phyloP scores from a whole-genome alignment of 148 eudicot species.

The Fagopyrum esculentum region DNA sequence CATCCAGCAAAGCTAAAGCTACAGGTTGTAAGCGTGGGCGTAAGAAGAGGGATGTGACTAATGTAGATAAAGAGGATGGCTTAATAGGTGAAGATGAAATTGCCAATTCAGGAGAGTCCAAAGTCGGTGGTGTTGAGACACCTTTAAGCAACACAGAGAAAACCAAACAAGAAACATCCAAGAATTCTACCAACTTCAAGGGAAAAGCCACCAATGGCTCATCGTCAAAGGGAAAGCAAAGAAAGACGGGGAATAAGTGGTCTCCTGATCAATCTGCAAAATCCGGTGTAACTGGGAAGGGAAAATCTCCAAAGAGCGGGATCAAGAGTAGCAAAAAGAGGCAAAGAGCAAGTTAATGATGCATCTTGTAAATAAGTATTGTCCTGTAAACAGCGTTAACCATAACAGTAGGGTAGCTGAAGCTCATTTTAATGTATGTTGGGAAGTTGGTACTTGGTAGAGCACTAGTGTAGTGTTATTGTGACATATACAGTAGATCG shows the following conservation, averaged over 20 bases:
- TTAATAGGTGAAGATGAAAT: background rate
- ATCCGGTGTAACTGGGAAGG: background rate
- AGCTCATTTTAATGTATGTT: background rate
- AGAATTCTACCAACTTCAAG: background rate
- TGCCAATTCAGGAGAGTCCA: background rate
- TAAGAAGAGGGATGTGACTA: background rate
- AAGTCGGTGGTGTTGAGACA: background rate
- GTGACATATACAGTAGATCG: background rate
- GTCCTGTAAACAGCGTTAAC: background rate
- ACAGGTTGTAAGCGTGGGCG: background rate
- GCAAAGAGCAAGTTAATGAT: background rate
- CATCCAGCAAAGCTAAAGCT: background rate
- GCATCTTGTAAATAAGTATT: background rate
- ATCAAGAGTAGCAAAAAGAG: background rate
- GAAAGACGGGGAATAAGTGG: background rate
- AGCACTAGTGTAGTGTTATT: background rate
- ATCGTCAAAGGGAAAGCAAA: background rate
- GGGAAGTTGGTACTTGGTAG: conserved; percentile 1
- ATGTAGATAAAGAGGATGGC: background rate
- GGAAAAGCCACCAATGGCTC: background rate
- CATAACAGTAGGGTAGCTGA: background rate
- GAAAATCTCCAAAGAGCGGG: background rate
- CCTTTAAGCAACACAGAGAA: background rate
- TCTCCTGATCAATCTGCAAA: background rate
- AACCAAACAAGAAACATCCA: conserved; percentile 2